Evolutionary conservation across 805 yeast species (phyloP), one percentile per base, ranked within the genome.

Genomic region (Wickerhamiella dianesei): DNA sequence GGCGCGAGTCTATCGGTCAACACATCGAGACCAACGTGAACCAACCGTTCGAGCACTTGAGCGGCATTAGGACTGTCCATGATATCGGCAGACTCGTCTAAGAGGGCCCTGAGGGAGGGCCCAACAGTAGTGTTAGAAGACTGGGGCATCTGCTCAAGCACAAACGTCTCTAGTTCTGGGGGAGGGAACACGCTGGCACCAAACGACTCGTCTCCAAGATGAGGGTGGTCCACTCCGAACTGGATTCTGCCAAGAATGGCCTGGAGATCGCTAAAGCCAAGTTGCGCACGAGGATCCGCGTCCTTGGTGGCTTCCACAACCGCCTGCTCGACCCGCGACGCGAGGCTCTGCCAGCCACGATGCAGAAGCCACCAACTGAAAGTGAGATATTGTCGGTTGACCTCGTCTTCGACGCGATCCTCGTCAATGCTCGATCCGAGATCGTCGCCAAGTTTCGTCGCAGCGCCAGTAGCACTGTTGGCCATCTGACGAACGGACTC

Each of bases 311-410:
- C 78, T 29, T 68, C 69, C 25, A 67, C 69, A 3, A 89, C 88
- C 3, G 74, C 66, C 1, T 62, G 59, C 56, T 77, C 76, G 22
- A 85, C 75, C 18, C 71, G 63, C 22, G 69, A 64, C 19, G 75
- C 70, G 35, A 84, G 65, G 32, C 70, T 66, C 19, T 70, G 56
- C 87, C 92, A 86, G 0, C 97, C 97, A 53, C 79, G 76, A 62
- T 89, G 87, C 44, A 89, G 68, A 41, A 89, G 63, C 96, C 96
- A 89, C 96, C 96, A 89, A 50, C 88, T 80, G 51, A 86, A 74
- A 0, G 94, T 81, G 42, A 89, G 69, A 60, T 82, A 89, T 44
- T 86, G 81, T 56, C 92, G 89, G 58, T 80, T 77, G 53, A 74
- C 74, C 41, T 60, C 64, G 25, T 56, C 57, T 18, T 56, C 57